A percentile compares a stretch with the other conserved stretches of the same genome.
These are phyloP conservation scores for Taphrina betulina DNA, from an alignment of 1,139 yeast species.

Conservation along the genomic window DNA sequence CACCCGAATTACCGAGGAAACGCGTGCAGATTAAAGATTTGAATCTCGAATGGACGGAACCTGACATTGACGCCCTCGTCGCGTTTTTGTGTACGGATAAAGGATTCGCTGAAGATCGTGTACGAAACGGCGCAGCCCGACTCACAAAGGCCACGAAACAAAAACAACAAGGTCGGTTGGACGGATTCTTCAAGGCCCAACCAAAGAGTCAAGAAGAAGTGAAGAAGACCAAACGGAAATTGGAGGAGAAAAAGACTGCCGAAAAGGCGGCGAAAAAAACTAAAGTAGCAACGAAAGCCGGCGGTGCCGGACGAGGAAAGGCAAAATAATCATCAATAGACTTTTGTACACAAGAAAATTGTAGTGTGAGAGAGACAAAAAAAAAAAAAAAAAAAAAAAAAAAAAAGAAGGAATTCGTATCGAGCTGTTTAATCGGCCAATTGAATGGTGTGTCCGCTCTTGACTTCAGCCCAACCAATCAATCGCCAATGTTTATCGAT, in stretches of 20 bases:
- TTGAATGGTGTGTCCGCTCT: slow-evolving; percentile 24
- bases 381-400: background rate
- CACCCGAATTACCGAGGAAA: slow-evolving; percentile 27
- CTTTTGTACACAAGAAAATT: too few species aligned
- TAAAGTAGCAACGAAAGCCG: slow-evolving; percentile 6
- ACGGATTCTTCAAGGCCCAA: slow-evolving; percentile 80
- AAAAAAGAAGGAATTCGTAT: background rate
- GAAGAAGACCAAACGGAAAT: slow-evolving; percentile 17
- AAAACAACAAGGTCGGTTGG: slow-evolving; percentile 87
- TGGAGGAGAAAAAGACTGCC: slow-evolving; percentile 42
- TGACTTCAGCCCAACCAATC: slow-evolving; percentile 98
- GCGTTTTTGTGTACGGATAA: slow-evolving; percentile 70
- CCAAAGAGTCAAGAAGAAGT: slow-evolving; percentile 53
- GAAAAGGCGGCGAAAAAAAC: slow-evolving; percentile 34
- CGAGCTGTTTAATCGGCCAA: slow-evolving; percentile 2
- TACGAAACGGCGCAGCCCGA: slow-evolving; percentile 80
- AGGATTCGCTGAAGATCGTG: slow-evolving; percentile 91
- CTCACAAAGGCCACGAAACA: slow-evolving; percentile 77
- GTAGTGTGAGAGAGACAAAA: slow-evolving; percentile 6
- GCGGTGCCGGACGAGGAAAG: slow-evolving; percentile 9
- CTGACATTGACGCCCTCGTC: slow-evolving; percentile 71
- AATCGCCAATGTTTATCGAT: slow-evolving; percentile 99
- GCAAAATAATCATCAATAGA: too few species aligned
- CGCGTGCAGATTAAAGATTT: slow-evolving; percentile 56
- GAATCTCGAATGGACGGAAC: slow-evolving; percentile 66